A percentile compares a stretch with the other conserved stretches of the same genome.
phyloP scores from a whole-genome alignment of 2,329 filamentous ascomycete genomes.

The Massarina eburnea region DNA sequence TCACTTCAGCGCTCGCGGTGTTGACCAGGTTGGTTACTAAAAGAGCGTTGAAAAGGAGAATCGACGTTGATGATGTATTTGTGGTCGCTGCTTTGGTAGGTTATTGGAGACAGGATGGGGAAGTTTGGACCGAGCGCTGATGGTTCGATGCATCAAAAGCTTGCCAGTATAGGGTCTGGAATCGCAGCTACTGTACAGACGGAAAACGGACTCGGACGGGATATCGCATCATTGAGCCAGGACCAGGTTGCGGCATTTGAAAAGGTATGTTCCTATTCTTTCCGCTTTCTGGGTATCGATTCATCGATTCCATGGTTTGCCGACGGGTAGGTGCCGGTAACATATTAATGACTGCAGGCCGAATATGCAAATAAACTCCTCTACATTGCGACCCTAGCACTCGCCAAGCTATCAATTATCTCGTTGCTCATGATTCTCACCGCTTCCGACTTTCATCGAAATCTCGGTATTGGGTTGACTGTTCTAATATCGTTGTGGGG shows the following conservation, averaged over 20 bases:
- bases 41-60: conserved; percentile 30
- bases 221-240: conserved; percentile 20
- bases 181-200: conserved; percentile 33
- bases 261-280: conserved; percentile 24
- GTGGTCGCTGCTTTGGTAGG: conserved; percentile 36
- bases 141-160: conserved; percentile 11
- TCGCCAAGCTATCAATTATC: conserved; percentile 40
- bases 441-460: conserved; percentile 31
- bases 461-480: conserved; percentile 27
- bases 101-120: background rate
- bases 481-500: conserved; percentile 36
- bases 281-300: background rate
- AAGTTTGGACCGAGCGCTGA: conserved; percentile 8
- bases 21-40: conserved; percentile 38
- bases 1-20: conserved; percentile 37
- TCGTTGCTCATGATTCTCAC: conserved; percentile 39
- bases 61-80: conserved; percentile 40
- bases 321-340: too few relatives aligned
- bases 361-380: conserved; percentile 40
- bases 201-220: conserved; percentile 33
- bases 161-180: conserved; percentile 36
- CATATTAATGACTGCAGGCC: conserved; percentile 18
- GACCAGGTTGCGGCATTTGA: conserved; percentile 28
- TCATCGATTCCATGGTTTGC: too few relatives aligned
- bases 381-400: conserved; percentile 36